Base-by-base conservation (phyloP, 257 asterid genomes). In the Galeopsis tetrahit region DNA sequence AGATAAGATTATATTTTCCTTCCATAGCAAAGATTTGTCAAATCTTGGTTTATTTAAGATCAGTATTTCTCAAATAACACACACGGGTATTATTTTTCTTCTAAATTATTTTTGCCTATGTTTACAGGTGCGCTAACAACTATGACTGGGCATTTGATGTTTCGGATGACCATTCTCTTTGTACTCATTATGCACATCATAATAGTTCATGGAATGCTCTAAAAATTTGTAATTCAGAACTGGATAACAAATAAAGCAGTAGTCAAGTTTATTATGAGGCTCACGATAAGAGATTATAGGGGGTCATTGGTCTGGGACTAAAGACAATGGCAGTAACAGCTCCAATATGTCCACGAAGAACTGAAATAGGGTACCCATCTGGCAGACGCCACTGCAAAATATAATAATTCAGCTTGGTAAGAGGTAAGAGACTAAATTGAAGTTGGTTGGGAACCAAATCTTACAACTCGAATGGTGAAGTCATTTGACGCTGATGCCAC, bases 401-500 rank as follows among this genome's bases (percentile, higher is more conserved):
- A 55, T 64, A 32, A 72, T 33, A 44, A 62, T 15, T 72, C 75
- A 85, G 78, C 70, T 74, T 74, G 61, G 70, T 58, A 73, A 77
- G 60, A 70, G 76, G 81, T 67, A 77, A 65, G 76, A 64, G 72
- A 68, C 73, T 53, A 75, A 61, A 71, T 52, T 60, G 62, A 78
- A 66, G 73, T 69, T 49, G 69, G 68, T 66, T 7, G 55, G 55
- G 55, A 68, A 72, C 72, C 57, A 68, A 75, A 77, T 79, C 98
- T 91, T 88, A 93, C 98, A 82, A 91, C 97, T 69, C 98, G 97
- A 76, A 94, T 86, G 74, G 91, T 89, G 82, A 78, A 91, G 83
- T 94, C 98, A 84, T 94, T 94, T 78, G 98, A 94, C 7, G 98
- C 93, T 46, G 98, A 94, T 51, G 96, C 98, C 81, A 94, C 97